Base-by-base conservation (phyloP, 2,329 filamentous ascomycete genomes). In the Colletotrichum sp. region DNA sequence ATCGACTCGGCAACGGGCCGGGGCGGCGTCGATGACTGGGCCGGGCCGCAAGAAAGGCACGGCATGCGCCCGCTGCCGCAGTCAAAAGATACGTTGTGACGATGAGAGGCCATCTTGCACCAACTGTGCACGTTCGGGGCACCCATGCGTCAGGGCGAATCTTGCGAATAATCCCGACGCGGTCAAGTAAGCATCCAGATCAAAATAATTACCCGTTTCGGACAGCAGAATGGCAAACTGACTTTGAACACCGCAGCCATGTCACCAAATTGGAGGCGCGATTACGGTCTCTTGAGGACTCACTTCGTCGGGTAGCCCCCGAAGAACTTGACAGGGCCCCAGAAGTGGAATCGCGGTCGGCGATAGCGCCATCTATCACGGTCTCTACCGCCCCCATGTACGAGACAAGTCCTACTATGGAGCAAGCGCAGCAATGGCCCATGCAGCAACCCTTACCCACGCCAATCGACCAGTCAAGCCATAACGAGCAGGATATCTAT, bases 21-120 rank as follows among this genome's bases (percentile, higher is more conserved):
- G 63, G 2, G 32, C 24, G 63, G 49, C 63, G 15, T 26, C 36
- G 24, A 66, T 66, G 63, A 49, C 63, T 8, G 63, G 34, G 13
- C 63, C 63, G n/a, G 63, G 63, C 63, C 63, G 63, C 63, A 66
- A 81, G 77, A 84, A 84, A 68, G 82, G 83, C 8, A 84, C 82
- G 9, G 82, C 82, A 55, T 83, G 82, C 69, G 78, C 80, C 57
- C 79, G 82, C 24, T 83, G 82, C 68, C 80, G 82, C 8, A 82
- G 79, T 18, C 81, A 83, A 76, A 84, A 84, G 77, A 83, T 82
- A 62, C 80, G 82, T 10, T 84, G 82, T 67, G 82, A 84, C 63
- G 63, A 66, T 49, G 81, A 81, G 24, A 75, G 75, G 24, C 81
- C 82, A 28, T 80, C 82, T 8, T 84, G 82, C 71, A 77, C 77